Conservation (phyloP, 2,329 filamentous ascomycete species). For the Drechslera avenae region DNA sequence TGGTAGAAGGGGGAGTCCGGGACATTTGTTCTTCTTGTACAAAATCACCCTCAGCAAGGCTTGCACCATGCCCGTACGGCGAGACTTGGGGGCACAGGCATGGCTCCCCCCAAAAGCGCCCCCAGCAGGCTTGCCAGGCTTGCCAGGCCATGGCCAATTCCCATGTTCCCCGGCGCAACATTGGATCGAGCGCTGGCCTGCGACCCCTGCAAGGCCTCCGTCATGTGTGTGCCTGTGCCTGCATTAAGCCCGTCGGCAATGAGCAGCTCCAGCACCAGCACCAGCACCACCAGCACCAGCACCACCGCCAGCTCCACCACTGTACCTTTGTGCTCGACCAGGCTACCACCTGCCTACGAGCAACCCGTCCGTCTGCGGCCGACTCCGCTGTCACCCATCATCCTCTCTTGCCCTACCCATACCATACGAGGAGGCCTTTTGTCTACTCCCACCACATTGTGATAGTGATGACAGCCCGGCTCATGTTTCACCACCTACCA, state of each 20-base stretch:
- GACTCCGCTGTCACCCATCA: too few species aligned
- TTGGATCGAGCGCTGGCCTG: neutral
- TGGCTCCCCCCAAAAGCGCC: neutral
- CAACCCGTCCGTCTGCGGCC: too few species aligned
- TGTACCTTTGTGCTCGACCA: too few species aligned
- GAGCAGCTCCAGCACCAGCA: neutral
- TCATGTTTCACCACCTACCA: too few species aligned
- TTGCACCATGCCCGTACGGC: conserved; percentile 4
- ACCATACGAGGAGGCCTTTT: too few species aligned
- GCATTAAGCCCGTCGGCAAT: conserved; percentile 5
- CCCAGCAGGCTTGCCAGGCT: neutral
- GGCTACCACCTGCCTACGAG: too few species aligned
- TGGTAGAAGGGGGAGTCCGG: neutral
- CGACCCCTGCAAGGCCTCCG: conserved; percentile 2
- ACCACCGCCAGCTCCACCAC: neutral
- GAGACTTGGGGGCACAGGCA: conserved; percentile 4
- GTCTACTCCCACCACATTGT: too few species aligned
- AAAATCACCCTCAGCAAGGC: conserved; percentile 4
- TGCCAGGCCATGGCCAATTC: neutral
- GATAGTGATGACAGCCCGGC: too few species aligned
- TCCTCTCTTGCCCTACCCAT: too few species aligned
- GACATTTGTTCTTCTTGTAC: conserved; percentile 20
- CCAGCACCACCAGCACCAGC: neutral
- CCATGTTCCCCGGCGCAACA: conserved; percentile 2
- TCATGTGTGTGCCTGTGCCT: conserved; percentile 1